Conservation (phyloP, 345 rosid genomes). For the rapeseed (Brassica napus) region Da-Ae NC_063439.1:28368501-28369000, state of each 20-base stretch:
- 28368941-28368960: constrained; percentile 17
- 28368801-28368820: background rate
- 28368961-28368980: background rate
- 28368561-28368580: background rate
- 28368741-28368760: background rate
- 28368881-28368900: constrained; percentile 26
- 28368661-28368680: too few species aligned
- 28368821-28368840: background rate
- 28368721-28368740: background rate
- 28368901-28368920: constrained; percentile 9
- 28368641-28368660: too few species aligned
- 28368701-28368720: background rate
- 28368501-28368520: too few species aligned
- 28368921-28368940: constrained; percentile 34
- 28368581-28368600: background rate
- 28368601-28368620: background rate
- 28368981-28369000: constrained; percentile 24
- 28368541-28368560: background rate
- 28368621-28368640: background rate
- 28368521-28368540: too few species aligned
- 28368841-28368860: background rate
- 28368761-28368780: background rate
- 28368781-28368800: background rate
- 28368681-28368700: background rate
- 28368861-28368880: constrained; percentile 1